Percentiles rank a stretch among this genome's conserved stretches.
These are phyloP conservation scores for Mallotus repandus DNA, from an alignment of 441 rosid genomes.

Conservation along the genomic window DNA sequence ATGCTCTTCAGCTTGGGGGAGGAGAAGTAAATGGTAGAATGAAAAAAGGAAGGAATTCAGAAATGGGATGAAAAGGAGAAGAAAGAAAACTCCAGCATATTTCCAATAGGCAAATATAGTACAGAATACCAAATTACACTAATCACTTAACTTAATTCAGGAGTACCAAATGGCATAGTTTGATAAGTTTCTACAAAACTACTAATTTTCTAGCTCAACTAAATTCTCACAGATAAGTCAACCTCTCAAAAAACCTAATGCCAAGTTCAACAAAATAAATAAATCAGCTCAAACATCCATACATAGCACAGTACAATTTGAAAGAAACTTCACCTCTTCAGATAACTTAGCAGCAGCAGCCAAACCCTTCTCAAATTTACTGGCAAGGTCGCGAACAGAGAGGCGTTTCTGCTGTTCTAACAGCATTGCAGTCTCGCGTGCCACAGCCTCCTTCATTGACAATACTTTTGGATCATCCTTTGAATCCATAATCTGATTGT, in stretches of 20 bases:
- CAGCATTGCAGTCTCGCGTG: conserved; percentile 80
- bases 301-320: neutral
- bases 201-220: neutral
- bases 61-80: no score
- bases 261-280: neutral
- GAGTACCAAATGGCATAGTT: neutral
- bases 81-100: neutral
- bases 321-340: conserved; percentile 62
- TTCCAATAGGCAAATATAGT: neutral
- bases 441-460: conserved; percentile 91
- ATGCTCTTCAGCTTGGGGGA: conserved; percentile 10
- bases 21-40: neutral
- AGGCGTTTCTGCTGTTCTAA: conserved; percentile 93
- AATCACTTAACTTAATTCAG: neutral
- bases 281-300: conserved; percentile 13
- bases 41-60: no score
- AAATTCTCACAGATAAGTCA: neutral
- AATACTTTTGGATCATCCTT: conserved; percentile 68
- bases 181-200: neutral
- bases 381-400: conserved; percentile 96
- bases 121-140: neutral
- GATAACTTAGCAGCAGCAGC: conserved; percentile 95
- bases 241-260: conserved; percentile 4
- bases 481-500: conserved; percentile 67
- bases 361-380: conserved; percentile 88